Conservation (phyloP, 139 green algal species). For the Chlorella vulgaris region DNA sequence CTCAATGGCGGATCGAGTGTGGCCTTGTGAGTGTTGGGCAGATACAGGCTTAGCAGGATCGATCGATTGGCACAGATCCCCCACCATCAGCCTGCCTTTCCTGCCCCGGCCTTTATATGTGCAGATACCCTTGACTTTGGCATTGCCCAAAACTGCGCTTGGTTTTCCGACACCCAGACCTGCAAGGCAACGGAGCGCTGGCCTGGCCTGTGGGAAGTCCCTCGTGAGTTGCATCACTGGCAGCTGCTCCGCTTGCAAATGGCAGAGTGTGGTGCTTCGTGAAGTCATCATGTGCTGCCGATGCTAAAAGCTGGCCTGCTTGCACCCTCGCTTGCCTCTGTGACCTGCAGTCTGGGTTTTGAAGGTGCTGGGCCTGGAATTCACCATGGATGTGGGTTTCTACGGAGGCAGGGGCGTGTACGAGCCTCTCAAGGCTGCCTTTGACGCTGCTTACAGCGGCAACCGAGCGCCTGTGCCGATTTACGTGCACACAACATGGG, state of each 20-base stretch:
- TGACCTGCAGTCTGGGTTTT: constrained; percentile 31
- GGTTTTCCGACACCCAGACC: constrained; percentile 1
- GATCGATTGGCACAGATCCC: too few relatives aligned
- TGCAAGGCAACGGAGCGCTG: constrained; percentile 18
- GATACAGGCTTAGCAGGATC: background rate
- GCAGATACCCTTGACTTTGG: constrained; percentile 40
- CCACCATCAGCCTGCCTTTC: too few relatives aligned
- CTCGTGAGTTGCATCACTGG: background rate
- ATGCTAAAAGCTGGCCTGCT: too few relatives aligned
- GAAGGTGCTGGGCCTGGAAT: constrained; percentile 6
- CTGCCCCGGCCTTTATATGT: too few relatives aligned
- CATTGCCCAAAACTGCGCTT: constrained; percentile 37
- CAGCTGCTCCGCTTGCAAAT: background rate
- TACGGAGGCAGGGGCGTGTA: constrained; percentile 25
- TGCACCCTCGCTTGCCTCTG: too few relatives aligned
- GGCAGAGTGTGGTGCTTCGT: too few relatives aligned
- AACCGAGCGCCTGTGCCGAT: constrained; percentile 32
- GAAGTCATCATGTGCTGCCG: too few relatives aligned
- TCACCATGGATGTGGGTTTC: constrained; percentile 20
- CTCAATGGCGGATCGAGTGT: constrained; percentile 4
- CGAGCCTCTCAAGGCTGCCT: background rate
- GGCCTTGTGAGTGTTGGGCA: constrained; percentile 14
- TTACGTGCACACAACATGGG: constrained; percentile 29
- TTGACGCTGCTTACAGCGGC: constrained; percentile 25
- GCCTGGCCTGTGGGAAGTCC: constrained; percentile 33